Evolutionary conservation across 1,284 basidiomycete species (phyloP).

Genomic region (Ganoderma boninense): DNA sequence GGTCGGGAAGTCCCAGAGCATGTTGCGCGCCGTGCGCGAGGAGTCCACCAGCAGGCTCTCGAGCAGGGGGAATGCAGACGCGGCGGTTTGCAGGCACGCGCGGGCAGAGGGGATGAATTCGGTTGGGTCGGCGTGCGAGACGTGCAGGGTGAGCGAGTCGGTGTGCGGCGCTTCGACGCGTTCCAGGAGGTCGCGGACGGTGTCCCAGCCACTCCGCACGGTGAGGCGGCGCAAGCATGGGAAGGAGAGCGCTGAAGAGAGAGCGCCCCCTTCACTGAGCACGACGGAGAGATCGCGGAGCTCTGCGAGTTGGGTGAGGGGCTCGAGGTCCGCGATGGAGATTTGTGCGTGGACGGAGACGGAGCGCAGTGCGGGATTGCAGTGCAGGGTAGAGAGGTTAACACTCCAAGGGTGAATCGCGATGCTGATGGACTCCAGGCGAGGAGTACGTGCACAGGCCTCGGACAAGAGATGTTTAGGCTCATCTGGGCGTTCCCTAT

Average conservation of each 20-base stretch:
- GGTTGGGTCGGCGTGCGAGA: not conserved
- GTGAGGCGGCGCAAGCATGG: not conserved
- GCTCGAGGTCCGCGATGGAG: not conserved
- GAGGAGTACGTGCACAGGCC: not conserved
- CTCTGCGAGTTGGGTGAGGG: not conserved
- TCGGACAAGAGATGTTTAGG: not conserved
- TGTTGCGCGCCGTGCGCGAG: not conserved
- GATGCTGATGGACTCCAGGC: not conserved
- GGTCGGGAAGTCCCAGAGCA: not conserved
- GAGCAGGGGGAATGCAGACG: not conserved
- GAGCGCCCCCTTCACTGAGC: not conserved
- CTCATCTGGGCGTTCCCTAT: not conserved
- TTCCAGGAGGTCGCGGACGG: not conserved
- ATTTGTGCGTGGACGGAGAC: not conserved
- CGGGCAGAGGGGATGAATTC: not conserved
- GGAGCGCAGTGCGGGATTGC: not conserved
- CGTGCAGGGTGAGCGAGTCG: not conserved
- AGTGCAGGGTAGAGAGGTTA: not conserved
- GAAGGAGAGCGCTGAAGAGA: not conserved
- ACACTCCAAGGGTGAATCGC: not conserved
- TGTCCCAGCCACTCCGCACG: not conserved
- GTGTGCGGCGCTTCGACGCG: not conserved
- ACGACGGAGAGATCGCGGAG: not conserved
- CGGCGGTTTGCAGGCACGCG: not conserved
- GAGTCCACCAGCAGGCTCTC: not conserved